Base-by-base conservation (phyloP, 805 yeast genomes). In the Kurtzmaniella fragi region DNA sequence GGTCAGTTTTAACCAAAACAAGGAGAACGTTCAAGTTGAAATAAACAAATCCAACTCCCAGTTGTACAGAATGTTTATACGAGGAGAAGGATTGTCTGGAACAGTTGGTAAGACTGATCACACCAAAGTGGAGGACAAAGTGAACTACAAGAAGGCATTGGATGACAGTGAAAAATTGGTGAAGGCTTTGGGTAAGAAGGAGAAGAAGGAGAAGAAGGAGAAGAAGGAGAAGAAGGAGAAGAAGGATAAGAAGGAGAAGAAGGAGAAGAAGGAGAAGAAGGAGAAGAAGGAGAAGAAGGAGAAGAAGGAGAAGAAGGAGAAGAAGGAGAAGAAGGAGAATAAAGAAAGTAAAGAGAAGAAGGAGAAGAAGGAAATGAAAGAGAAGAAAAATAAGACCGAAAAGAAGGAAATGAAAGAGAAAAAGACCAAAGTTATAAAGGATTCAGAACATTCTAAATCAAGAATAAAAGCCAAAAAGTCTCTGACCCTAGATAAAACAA, bases 11-110 rank as follows among this genome's bases (percentile, higher is more conserved):
- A 67, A 67, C 17, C 84, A 78, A 45, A 76, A 74, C 31, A 47
- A 47, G 10, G 77, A 72, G 20, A 65, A 64, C 32, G 70, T 70
- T 2, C 76, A 71, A 5, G 61, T 62, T 35, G 73, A 68, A 28
- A 64, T 75, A 37, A 63, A 78, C 2, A 73, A 73, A 50, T 63
- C 71, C 2, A 67, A 66, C 27, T 82, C 93, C 4, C 95, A 95
- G 1, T 63, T 93, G 40, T 93, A 91, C 53, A 64, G 77, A 43
- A 80, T 83, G 86, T 91, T 91, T 67, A 95, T 89, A 1, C 74
- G 77, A 48, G 99, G 98, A 0, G 91, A 84, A 48, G 84, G 93
- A 1, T 61, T 91, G 41, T 73, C 75, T 31, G 98, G 97, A 1
- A 84, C 95, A 0, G 75, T 78, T 4, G 81, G 75, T 1, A 56